A percentile compares a stretch with the other conserved stretches of the same genome.
Conservation (phyloP, 345 rosid genomes). For the Noccaea caerulescens region DNA sequence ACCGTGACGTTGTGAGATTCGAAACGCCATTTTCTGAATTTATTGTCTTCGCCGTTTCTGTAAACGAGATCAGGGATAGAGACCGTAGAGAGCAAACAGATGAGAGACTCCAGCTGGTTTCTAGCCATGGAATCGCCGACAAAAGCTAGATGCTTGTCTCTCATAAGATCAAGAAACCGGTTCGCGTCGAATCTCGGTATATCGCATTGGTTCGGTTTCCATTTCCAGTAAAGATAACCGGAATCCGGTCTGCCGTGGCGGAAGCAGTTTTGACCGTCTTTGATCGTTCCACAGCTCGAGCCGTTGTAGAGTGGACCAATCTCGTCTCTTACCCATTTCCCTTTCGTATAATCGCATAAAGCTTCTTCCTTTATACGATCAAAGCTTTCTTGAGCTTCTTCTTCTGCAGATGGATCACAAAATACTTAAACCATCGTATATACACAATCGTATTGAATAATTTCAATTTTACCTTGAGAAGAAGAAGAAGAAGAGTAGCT, state of each 20-base stretch:
- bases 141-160: conserved; percentile 76
- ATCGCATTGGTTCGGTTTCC: conserved; percentile 75
- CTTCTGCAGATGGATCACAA: conserved; percentile 46
- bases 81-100: conserved; percentile 73
- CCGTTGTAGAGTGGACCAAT: conserved; percentile 79
- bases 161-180: conserved; percentile 61
- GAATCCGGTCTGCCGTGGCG: conserved; percentile 82
- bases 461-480: conserved; percentile 38
- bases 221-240: conserved; percentile 87
- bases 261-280: conserved; percentile 84
- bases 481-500: conserved; percentile 29
- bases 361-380: conserved; percentile 29
- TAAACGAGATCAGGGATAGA: conserved; percentile 64
- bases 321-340: conserved; percentile 75
- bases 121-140: conserved; percentile 99
- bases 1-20: conserved; percentile 56
- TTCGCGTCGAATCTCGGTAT: conserved; percentile 87
- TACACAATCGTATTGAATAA: background rate
- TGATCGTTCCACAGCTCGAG: conserved; percentile 77
- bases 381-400: conserved; percentile 40
- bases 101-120: conserved; percentile 89
- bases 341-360: conserved; percentile 73
- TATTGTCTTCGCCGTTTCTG: conserved; percentile 71
- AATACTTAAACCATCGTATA: background rate
- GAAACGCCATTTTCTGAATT: conserved; percentile 80